Evolutionary conservation across 2,329 filamentous ascomycete species (phyloP), one percentile per base, ranked within the genome.

Genomic region (Aspergillus novofumigatus): DNA sequence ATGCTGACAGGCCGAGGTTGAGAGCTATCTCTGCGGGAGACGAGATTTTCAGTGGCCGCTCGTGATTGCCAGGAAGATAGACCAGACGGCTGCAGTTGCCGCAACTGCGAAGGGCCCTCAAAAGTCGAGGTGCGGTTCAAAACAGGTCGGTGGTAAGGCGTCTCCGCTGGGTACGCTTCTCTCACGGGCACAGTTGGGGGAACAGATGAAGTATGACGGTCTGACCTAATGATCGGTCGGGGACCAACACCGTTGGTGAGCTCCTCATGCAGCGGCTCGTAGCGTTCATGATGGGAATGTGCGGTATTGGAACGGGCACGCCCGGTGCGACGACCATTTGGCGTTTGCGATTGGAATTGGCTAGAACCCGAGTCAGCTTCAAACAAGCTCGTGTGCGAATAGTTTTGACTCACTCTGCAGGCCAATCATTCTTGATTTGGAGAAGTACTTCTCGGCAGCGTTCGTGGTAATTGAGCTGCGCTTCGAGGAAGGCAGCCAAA

Each of bases 381-480:
- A 20, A 25, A 41, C 14, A 48, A 38, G 32, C 21, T 69, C 49
- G 20, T 47, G 44, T 14, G 23, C 11, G 11, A 67, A 62, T 23
- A 62, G 20, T 6, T 5, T 23, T 20, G 21, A 38, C 35, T 54
- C 26, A 25, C 28, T 47, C 57, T 51, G 35, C 26, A 32, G 87
- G 86, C 87, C 87, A 90, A 60, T 89, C 85, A 65, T 82, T 81
- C 77, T 84, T 88, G 61, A 89, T 73, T 63, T 86, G 84, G 61
- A 87, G 64, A 54, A 97, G 83, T 63, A 95, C 89, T 64, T 97
- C 92, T 54, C 89, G 85, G 71, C 91, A 96, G 59, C 89, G 87
- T 72, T 97, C 93, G 72, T 97, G 90, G 76, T 94, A 97, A 61
- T 89, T 88, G 57, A 97, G 81, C 77, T 97, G 90, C 44, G 91